Evolutionary conservation across 2,329 filamentous ascomycete genomes (phyloP).

Genomic region (Seiridium unicorne): DNA sequence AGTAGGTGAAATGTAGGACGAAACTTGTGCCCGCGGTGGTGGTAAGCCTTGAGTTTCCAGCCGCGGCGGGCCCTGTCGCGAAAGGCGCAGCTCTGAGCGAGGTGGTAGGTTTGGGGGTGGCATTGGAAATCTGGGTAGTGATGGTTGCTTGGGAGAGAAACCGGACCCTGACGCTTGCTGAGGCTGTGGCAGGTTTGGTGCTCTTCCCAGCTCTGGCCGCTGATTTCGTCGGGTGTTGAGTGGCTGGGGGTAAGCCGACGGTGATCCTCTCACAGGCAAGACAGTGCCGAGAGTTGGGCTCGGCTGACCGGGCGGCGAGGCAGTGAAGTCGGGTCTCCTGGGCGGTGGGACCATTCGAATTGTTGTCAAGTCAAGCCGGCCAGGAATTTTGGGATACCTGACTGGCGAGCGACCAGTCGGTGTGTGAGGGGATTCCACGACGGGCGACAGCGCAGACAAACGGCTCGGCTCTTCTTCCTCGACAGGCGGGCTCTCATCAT

Average conservation of each 20-base stretch:
- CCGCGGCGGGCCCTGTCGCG: slow-evolving; percentile 7
- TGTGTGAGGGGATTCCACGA: slow-evolving; percentile 42
- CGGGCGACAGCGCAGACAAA: slow-evolving; percentile 42
- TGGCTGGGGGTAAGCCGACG: slow-evolving; percentile 23
- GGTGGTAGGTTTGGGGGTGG: slow-evolving; percentile 15
- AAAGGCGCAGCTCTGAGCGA: slow-evolving; percentile 7
- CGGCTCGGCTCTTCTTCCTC: slow-evolving; percentile 26
- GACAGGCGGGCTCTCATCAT: slow-evolving; percentile 30
- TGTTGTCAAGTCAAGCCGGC: slow-evolving; percentile 23
- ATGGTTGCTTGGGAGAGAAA: slow-evolving; percentile 21
- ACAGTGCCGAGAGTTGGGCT: slow-evolving; percentile 40
- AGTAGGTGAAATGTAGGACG: slow-evolving; percentile 21
- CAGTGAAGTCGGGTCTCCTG: slow-evolving; percentile 26
- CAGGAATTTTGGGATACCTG: slow-evolving; percentile 26
- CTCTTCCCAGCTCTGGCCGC: neutral
- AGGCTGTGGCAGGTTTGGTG: slow-evolving; percentile 1
- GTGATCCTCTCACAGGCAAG: slow-evolving; percentile 18
- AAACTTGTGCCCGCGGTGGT: slow-evolving; percentile 14
- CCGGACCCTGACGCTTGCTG: slow-evolving; percentile 19
- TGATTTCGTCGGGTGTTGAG: slow-evolving; percentile 17
- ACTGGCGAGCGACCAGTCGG: slow-evolving; percentile 31
- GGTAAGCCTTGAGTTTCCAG: slow-evolving; percentile 9
- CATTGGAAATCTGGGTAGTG: slow-evolving; percentile 17
- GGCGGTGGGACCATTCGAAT: slow-evolving; percentile 31
- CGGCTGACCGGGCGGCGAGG: slow-evolving; percentile 36